Percentiles rank a stretch among this genome's conserved stretches.
phyloP scores from a whole-genome alignment of 192 early-diverging fungal genomes.

The Haplosporangium gracile region DNA sequence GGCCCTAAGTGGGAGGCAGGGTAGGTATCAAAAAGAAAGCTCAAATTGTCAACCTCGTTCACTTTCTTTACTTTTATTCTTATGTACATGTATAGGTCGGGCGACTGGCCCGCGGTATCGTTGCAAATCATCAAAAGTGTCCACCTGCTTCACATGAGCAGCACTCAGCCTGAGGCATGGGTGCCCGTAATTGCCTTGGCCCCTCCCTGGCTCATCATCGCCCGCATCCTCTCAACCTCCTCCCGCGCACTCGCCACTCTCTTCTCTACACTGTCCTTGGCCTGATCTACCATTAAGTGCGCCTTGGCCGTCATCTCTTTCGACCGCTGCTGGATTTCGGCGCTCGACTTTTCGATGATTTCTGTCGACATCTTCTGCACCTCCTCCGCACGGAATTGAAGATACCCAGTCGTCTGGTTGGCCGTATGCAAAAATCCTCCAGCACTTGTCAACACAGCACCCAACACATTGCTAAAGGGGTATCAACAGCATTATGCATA shows the following conservation, averaged over 20 bases:
- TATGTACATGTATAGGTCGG: too few relatives aligned
- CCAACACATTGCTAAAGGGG: constrained; percentile 53
- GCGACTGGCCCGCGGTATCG: too few relatives aligned
- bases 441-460: constrained; percentile 59
- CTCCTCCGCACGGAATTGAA: constrained; percentile 53
- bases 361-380: constrained; percentile 51
- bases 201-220: constrained; percentile 19
- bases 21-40: too few relatives aligned
- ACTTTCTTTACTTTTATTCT: too few relatives aligned
- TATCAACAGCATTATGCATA: background rate
- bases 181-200: constrained; percentile 31
- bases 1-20: too few relatives aligned
- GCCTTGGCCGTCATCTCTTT: constrained; percentile 53
- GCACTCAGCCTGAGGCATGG: background rate
- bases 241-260: constrained; percentile 36
- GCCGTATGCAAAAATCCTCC: constrained; percentile 67
- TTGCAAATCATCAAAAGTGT: too few relatives aligned
- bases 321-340: constrained; percentile 41
- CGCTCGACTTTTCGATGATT: constrained; percentile 50
- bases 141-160: too few relatives aligned
- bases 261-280: constrained; percentile 48
- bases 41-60: too few relatives aligned
- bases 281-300: constrained; percentile 44
- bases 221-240: constrained; percentile 44
- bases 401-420: constrained; percentile 49